Base-by-base conservation (phyloP, 176 grass and related monocot genomes). In the Cenchrus fungigraminus region DNA sequence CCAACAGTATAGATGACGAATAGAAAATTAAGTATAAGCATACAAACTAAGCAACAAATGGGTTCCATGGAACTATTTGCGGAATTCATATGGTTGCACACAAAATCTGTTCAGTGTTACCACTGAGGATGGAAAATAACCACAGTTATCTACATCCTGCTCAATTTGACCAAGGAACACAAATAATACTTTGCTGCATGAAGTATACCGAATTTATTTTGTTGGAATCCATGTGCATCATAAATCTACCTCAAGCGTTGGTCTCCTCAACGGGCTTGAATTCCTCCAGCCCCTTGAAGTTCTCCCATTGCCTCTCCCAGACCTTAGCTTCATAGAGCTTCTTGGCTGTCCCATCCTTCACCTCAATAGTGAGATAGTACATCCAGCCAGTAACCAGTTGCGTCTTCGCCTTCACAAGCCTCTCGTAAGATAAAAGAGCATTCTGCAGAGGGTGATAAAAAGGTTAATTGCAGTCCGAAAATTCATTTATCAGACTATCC, bases 261-360 rank as follows among this genome's bases (percentile, higher is more conserved):
- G 31, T 32, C 31, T 32, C 31, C 31, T 32, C 31, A 32, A 32
- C 31, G 31, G 31, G 31, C 31, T 32, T 94, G 67, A 40, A 94
- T 22, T 94, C 95, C 49, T 89, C 31, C 61, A 97, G 84, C 67
- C 84, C 49, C 86, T 90, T 97, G 11, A 92, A 97, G 87, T 86
- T 74, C 81, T 69, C 46, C 86, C 90, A 91, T 50, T 32, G 78
- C 70, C 94, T 91, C 62, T 92, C 95, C 95, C 90, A 92, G 12
- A 97, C 76, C 80, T 91, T 91, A 20, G 95, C 95, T 81, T 97
- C 95, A 45, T 92, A 86, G 60, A 94, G 59, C 57, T 92, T 94
- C 74, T 87, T 94, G 65, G 28, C 31, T 14, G 73, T 84, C 4
- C 82, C 72, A 57, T 94, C 92, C 51, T 83, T 86, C 31, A 61